Percentiles rank a stretch among this genome's conserved stretches.
These are phyloP conservation scores for Cryptococcus sp. DNA, from an alignment of 1,284 basidiomycete genomes.

Conservation along the genomic window DNA sequence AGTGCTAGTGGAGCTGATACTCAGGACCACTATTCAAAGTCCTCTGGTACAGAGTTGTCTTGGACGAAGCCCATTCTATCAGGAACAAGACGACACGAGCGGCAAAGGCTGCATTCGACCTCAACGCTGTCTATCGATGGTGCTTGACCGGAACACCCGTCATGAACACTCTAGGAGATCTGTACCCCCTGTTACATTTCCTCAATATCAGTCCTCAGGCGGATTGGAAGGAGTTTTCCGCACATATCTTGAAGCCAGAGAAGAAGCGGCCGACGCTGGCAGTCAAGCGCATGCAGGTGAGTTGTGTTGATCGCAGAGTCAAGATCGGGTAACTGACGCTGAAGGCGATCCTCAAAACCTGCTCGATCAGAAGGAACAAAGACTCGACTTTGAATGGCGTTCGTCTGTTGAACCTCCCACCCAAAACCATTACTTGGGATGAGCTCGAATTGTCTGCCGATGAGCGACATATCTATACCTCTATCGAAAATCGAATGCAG, in stretches of 20 bases:
- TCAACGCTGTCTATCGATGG: conserved; percentile 37
- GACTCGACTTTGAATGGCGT: conserved; percentile 42
- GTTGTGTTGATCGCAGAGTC: conserved; percentile 3
- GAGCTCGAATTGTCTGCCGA: conserved; percentile 39
- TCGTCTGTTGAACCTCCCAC: conserved; percentile 36
- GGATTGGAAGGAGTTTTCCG: conserved; percentile 31
- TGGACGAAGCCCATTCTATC: conserved; percentile 48
- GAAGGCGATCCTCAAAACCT: conserved; percentile 19
- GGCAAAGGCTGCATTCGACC: conserved; percentile 28
- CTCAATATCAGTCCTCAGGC: conserved; percentile 23
- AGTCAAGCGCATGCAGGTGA: conserved; percentile 32
- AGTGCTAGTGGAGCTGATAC: too few species aligned
- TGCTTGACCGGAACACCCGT: conserved; percentile 43
- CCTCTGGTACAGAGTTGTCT: conserved; percentile 46
- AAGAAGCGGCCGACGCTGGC: conserved; percentile 37
- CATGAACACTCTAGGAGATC: conserved; percentile 32
- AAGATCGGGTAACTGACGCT: conserved; percentile 1
- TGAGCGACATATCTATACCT: conserved; percentile 44
- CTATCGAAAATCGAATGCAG: conserved; percentile 37
- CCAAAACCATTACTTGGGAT: conserved; percentile 32
- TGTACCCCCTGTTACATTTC: conserved; percentile 34
- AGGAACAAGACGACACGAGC: conserved; percentile 40
- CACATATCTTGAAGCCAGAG: conserved; percentile 23
- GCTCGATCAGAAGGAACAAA: conserved; percentile 42
- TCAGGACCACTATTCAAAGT: conserved; percentile 36